These are phyloP conservation scores for Protea cynaroides DNA, from an alignment of 164 flowering plant species.

Conservation along the genomic window DNA sequence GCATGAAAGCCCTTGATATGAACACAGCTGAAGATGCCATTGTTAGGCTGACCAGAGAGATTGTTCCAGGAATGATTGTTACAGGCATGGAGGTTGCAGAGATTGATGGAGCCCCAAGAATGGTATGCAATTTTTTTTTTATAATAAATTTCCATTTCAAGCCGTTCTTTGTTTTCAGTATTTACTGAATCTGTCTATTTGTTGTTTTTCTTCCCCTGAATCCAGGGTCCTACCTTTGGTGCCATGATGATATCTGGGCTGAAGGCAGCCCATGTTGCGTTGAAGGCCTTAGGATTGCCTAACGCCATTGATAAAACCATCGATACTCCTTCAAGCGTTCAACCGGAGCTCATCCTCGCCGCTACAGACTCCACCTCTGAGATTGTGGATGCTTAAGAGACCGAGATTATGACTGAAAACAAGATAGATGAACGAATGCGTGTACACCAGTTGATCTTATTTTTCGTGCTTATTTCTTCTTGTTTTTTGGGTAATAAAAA, in stretches of 20 bases:
- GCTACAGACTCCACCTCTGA: slow-evolving; percentile 36
- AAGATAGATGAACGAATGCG: too few relatives aligned
- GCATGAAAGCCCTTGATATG: slow-evolving; percentile 96
- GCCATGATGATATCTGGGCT: slow-evolving; percentile 76
- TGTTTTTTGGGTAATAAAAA: too few relatives aligned
- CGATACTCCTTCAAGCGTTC: slow-evolving; percentile 11
- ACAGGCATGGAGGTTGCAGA: slow-evolving; percentile 98
- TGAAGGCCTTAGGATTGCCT: slow-evolving; percentile 45
- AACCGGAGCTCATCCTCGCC: slow-evolving; percentile 44
- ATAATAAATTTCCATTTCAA: too few relatives aligned
- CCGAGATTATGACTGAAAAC: too few relatives aligned
- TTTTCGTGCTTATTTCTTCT: too few relatives aligned
- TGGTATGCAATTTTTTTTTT: slow-evolving; percentile 24
- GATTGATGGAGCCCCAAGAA: slow-evolving; percentile 72
- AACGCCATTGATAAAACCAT: slow-evolving; percentile 41
- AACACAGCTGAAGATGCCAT: slow-evolving; percentile 92
- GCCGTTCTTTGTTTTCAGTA: too few relatives aligned
- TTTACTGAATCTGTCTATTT: too few relatives aligned
- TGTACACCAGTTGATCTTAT: too few relatives aligned
- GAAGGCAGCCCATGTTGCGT: slow-evolving; percentile 64
- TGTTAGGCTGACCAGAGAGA: slow-evolving; percentile 76
- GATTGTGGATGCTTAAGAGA: slow-evolving; percentile 29
- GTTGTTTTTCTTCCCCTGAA: too few relatives aligned
- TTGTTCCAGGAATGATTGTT: slow-evolving; percentile 94
- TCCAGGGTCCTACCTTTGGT: slow-evolving; percentile 73